Evolutionary conservation across 352 stramenopile genomes (phyloP), one percentile per base, ranked within the genome.

Genomic region (Sclerospora graminicola): DNA sequence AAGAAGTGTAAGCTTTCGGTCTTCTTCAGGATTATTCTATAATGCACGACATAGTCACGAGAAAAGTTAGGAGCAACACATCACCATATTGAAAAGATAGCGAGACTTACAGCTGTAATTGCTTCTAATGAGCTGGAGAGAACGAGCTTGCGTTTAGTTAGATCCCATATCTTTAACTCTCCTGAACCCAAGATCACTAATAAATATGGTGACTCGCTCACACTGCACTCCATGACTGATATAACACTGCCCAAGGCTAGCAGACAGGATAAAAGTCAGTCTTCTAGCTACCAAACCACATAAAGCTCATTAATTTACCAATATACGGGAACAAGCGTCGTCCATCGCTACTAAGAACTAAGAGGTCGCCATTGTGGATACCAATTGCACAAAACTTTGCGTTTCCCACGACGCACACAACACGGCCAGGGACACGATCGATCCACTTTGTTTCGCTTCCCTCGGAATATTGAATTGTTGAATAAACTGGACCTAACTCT

Each of bases 261-360:
- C 7, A 40, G 48, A 15, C 5, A 13, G 8, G 9, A 9, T n/a
- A 20, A 51, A 29, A 24, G 18, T 44, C 11, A 41, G 20, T 41
- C 34, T 9, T 27, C 3, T 31, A 36, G 24, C 9, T 30, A 19
- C 7, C 11, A 30, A 31, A 21, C 28, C 5, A 16, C 6, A 19
- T 7, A 11, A 40, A 32, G 18, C 16, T 37, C 19, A 7, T 16
- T 15, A 34, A 66, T 59, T 40, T 41, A 90, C 78, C 51, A 26
- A 93, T 89, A 47, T 57, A 86, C 8, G 82, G 82, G 38, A 93
- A 90, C 7, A 93, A 57, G 26, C 82, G 66, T 20, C 77, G 62
- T 2, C 82, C 82, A 26, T 57, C 77, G 1, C 49, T 55, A 35
- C 59, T 87, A 8, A 88, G 29, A 16, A 90, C 41, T 44, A 85